Evolutionary conservation across 257 asterid genomes (phyloP).

Genomic region (Plantago elongata): DNA sequence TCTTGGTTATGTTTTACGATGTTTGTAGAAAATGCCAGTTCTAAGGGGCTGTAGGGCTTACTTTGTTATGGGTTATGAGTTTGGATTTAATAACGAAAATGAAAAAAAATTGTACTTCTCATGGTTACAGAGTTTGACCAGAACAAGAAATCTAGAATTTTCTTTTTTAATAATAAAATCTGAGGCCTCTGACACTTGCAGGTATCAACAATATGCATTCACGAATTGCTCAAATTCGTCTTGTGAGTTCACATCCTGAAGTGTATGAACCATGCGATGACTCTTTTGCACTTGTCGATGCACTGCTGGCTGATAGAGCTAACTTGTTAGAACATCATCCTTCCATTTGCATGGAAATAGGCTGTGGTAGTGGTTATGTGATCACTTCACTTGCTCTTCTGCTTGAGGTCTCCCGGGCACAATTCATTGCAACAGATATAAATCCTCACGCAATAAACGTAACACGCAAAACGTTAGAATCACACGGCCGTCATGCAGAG

Average conservation of each 20-base stretch:
- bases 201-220: conserved; percentile 39
- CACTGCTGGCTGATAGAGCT: conserved; percentile 77
- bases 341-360: conserved; percentile 78
- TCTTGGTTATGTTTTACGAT: too few relatives aligned
- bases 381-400: conserved; percentile 83
- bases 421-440: conserved; percentile 74
- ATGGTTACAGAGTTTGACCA: too few relatives aligned
- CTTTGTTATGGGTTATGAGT: too few relatives aligned
- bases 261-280: conserved; percentile 97
- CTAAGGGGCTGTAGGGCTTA: too few relatives aligned
- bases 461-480: conserved; percentile 58
- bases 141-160: too few relatives aligned
- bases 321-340: conserved; percentile 66
- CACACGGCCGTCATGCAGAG: conserved; percentile 75
- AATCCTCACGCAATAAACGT: conserved; percentile 72
- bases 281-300: conserved; percentile 87
- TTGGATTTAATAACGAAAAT: too few relatives aligned
- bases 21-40: too few relatives aligned
- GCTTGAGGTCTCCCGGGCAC: conserved; percentile 36
- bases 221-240: conserved; percentile 60
- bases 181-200: conserved; percentile 11
- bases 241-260: conserved; percentile 85
- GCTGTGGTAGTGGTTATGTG: conserved; percentile 90
- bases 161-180: too few relatives aligned
- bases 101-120: too few relatives aligned